Evolutionary conservation across 345 rosid species (phyloP).

Genomic region (Aquilaria yunnanensis): DNA sequence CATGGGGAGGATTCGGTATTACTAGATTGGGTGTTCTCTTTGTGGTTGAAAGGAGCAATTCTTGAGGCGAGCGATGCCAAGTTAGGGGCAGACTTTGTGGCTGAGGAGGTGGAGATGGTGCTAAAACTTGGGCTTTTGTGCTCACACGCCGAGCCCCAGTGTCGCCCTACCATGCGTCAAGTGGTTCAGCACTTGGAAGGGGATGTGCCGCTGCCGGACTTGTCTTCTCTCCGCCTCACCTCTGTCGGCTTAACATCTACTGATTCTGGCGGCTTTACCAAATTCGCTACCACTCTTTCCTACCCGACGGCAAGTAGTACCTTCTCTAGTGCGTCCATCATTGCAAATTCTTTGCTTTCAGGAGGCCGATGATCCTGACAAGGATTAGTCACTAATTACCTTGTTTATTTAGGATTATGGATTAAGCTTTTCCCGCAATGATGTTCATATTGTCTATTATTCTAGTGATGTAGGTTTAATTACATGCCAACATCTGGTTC

Average conservation of each 20-base stretch:
- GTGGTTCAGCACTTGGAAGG: constrained; percentile 40
- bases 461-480: too few relatives aligned
- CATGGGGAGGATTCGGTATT: constrained; percentile 18
- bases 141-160: constrained; percentile 24
- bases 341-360: constrained; percentile 48
- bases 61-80: constrained; percentile 41
- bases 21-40: constrained; percentile 33
- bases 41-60: constrained; percentile 19
- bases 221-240: constrained; percentile 28
- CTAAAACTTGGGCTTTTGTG: constrained; percentile 48
- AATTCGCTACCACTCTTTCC: constrained; percentile 30
- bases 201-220: constrained; percentile 35
- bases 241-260: constrained; percentile 27
- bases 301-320: constrained; percentile 24
- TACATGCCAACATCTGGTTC: too few relatives aligned
- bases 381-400: too few relatives aligned
- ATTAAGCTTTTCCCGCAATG: too few relatives aligned
- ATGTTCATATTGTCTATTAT: too few relatives aligned
- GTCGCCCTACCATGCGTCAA: constrained; percentile 58
- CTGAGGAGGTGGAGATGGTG: constrained; percentile 40
- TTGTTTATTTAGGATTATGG: too few relatives aligned
- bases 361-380: constrained; percentile 37
- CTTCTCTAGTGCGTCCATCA: constrained; percentile 29
- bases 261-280: constrained; percentile 34
- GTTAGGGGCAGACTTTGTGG: constrained; percentile 25